Evolutionary conservation across 768 basidiomycete species (phyloP), one percentile per base, ranked within the genome.

Genomic region (Lactarius deliciosus): DNA sequence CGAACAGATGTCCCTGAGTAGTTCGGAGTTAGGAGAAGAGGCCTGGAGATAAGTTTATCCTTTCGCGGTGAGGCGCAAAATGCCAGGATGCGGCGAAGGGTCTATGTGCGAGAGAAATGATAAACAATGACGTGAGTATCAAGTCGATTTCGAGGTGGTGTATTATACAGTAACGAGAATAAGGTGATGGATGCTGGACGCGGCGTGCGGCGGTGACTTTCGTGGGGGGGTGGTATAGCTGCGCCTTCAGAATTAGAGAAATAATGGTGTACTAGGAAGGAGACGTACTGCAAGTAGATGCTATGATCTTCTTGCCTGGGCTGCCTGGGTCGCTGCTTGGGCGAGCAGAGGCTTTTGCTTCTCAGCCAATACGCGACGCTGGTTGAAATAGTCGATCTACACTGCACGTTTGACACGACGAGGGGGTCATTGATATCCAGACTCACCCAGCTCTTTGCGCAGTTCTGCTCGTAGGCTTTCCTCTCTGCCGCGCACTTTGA

Each of bases 371-470:
- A 92, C 84, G 61, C 95, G 83, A 41, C 94, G 86, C 75, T 93
- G 91, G 79, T 97, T 96, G 74, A 98, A 97, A 76, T 98, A 96
- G 32, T 92, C 91, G 72, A 98, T 89, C 96, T 98, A 71, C 40
- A 47, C 34, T 6, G 57, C 8, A 36, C 28, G 58, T 62, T 50
- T 36, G 5, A 54, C 56, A 32, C 22, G 56, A 43, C 11, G 47
- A 57, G 25, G 57, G 13, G 13, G 28, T 25, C 2, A 61, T 25
- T 47, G 20, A 32, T 43, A 40, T 28, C 32, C 4, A 60, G 22
- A 82, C 88, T 64, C 75, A 94, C 94, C 94, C 94, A 96, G 77
- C 94, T 95, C 76, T 86, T 88, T 2, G 92, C 92, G 74, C 94
- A 96, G 70, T 82, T 86, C 65, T 78, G 77, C 62, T 91, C 85